These are phyloP conservation scores for Sporobolomyces roseus DNA, from an alignment of 768 basidiomycete genomes.

Conservation along the genomic window DNA sequence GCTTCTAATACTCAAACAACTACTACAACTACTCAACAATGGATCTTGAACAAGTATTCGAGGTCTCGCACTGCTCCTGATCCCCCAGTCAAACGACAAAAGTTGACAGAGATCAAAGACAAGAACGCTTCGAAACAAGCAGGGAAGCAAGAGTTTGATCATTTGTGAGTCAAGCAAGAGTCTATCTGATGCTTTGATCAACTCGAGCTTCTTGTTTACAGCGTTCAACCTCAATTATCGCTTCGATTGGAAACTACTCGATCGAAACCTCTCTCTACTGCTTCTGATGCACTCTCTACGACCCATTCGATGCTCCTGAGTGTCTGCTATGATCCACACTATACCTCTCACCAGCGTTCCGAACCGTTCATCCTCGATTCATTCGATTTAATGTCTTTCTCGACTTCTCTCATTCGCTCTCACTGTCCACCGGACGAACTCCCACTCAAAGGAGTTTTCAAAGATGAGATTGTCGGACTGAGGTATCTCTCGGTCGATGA, in stretches of 20 bases:
- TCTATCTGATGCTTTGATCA: no score
- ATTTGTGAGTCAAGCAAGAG: constrained; percentile 7
- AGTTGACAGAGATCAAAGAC: background rate
- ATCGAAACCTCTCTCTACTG: background rate
- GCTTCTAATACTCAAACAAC: background rate
- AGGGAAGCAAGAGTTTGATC: constrained; percentile 23
- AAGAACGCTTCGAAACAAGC: background rate
- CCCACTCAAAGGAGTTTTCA: constrained; percentile 34
- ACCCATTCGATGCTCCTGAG: constrained; percentile 16
- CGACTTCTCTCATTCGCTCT: background rate
- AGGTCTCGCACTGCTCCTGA: background rate
- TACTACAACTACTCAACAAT: constrained; percentile 20
- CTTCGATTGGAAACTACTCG: constrained; percentile 28
- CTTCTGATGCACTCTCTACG: background rate
- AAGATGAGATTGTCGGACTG: constrained; percentile 18
- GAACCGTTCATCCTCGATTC: constrained; percentile 22
- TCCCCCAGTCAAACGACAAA: background rate
- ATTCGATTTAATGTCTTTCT: constrained; percentile 26
- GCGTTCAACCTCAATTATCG: constrained; percentile 22
- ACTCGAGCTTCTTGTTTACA: background rate
- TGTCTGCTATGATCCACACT: constrained; percentile 28
- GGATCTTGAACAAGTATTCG: constrained; percentile 31
- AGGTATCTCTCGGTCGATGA: constrained; percentile 6
- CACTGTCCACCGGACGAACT: constrained; percentile 15
- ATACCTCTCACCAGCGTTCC: background rate